These are phyloP conservation scores for Pseudotsuga menziesii DNA, from an alignment of 75 land plant species.

Conservation along the genomic window DNA sequence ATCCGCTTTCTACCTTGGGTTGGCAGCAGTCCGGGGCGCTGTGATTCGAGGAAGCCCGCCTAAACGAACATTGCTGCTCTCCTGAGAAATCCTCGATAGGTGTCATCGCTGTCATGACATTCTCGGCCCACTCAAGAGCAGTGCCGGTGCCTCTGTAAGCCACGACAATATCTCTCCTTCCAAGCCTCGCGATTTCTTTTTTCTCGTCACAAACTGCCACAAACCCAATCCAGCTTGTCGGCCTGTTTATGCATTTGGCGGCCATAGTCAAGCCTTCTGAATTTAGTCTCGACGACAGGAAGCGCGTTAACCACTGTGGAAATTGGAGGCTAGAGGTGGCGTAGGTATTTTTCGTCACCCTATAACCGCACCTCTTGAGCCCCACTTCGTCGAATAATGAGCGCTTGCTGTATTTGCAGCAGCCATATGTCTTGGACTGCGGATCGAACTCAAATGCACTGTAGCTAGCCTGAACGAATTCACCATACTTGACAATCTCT, in stretches of 20 bases:
- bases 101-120: constrained; percentile 30
- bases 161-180: constrained; percentile 61
- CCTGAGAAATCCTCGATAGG: constrained; percentile 11
- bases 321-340: constrained; percentile 38
- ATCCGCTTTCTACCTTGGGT: constrained; percentile 28
- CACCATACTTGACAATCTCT: constrained; percentile 66
- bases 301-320: constrained; percentile 40
- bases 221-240: constrained; percentile 72
- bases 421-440: constrained; percentile 16
- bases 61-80: too few species aligned
- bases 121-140: constrained; percentile 63
- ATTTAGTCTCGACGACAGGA: constrained; percentile 12
- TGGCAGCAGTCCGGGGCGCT: background rate
- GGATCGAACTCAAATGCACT: constrained; percentile 32
- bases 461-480: constrained; percentile 55
- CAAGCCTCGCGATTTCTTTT: constrained; percentile 45
- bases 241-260: constrained; percentile 10
- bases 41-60: too few species aligned
- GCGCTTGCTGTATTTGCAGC: constrained; percentile 23
- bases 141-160: constrained; percentile 63
- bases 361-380: constrained; percentile 22
- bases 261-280: constrained; percentile 2
- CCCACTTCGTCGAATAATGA: constrained; percentile 19
- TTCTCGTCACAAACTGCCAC: constrained; percentile 55
- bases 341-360: constrained; percentile 27